These are phyloP conservation scores for Pythium sp. DNA, from an alignment of 352 stramenopile species.

Conservation along the genomic window DNA sequence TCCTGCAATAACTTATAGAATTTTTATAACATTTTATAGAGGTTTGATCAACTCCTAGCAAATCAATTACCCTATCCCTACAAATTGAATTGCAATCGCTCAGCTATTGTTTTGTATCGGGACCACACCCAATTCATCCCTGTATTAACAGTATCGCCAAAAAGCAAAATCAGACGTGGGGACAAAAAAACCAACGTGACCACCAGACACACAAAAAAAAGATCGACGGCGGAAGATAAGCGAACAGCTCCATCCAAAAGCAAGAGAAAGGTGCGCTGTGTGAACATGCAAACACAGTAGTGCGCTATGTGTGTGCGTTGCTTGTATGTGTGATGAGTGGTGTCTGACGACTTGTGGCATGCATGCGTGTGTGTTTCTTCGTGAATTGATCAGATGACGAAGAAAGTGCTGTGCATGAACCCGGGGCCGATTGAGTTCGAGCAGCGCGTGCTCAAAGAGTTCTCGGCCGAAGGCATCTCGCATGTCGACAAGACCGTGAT, in stretches of 20 bases:
- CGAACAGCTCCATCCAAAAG: not conserved
- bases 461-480: constrained; percentile 72
- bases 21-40: too few relatives aligned
- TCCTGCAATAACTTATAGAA: too few relatives aligned
- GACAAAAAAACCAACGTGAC: constrained; percentile 9
- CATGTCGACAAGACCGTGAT: constrained; percentile 80
- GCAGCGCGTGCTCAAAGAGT: constrained; percentile 63
- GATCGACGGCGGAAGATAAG: constrained; percentile 1
- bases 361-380: not conserved
- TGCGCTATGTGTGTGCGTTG: not conserved
- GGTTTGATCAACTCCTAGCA: too few relatives aligned
- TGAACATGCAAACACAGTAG: not conserved
- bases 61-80: too few relatives aligned
- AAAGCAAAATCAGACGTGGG: not conserved
- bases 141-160: not conserved
- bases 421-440: constrained; percentile 83
- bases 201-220: not conserved
- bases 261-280: constrained; percentile 3
- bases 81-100: too few relatives aligned
- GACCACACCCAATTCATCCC: too few relatives aligned
- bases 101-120: too few relatives aligned
- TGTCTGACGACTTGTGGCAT: not conserved
- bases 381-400: constrained; percentile 42
- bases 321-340: not conserved
- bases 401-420: constrained; percentile 79